Conservation (phyloP, 1,284 basidiomycete genomes). For the Baeospora myosura region DNA sequence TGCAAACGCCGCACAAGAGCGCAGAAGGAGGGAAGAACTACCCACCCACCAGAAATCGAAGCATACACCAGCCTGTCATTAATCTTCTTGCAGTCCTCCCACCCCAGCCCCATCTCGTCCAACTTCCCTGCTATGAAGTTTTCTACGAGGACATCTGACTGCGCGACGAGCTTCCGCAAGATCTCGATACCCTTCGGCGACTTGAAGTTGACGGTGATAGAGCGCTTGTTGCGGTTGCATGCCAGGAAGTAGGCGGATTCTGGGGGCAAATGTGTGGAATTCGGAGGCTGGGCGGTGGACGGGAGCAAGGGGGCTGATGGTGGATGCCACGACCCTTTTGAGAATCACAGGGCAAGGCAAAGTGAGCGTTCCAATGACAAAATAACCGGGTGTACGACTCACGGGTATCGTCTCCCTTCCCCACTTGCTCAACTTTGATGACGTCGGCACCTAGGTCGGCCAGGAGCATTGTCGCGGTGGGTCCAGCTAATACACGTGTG, state of each 20-base stretch:
- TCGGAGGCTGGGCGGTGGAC: slow-evolving; percentile 37
- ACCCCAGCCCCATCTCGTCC: slow-evolving; percentile 78
- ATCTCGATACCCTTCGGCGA: slow-evolving; percentile 71
- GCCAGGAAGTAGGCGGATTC: slow-evolving; percentile 93
- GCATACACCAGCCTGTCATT: slow-evolving; percentile 86
- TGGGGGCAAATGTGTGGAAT: slow-evolving; percentile 66
- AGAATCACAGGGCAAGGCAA: background rate
- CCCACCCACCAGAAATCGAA: slow-evolving; percentile 69
- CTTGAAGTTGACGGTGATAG: slow-evolving; percentile 87
- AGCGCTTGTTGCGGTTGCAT: slow-evolving; percentile 85
- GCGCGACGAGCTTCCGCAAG: slow-evolving; percentile 62
- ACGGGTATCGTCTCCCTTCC: slow-evolving; percentile 88
- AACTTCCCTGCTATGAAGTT: slow-evolving; percentile 86
- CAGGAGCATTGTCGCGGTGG: slow-evolving; percentile 84
- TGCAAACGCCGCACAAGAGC: too few species aligned
- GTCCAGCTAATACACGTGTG: slow-evolving; percentile 85
- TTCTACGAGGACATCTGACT: slow-evolving; percentile 84
- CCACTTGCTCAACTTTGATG: slow-evolving; percentile 81
- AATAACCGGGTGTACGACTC: slow-evolving; percentile 17
- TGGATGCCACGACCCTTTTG: slow-evolving; percentile 70
- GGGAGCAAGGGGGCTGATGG: slow-evolving; percentile 61
- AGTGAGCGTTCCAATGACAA: background rate
- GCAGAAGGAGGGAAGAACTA: slow-evolving; percentile 6
- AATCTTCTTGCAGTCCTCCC: slow-evolving; percentile 72
- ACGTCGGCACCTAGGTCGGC: slow-evolving; percentile 88